Evolutionary conservation across 805 yeast species (phyloP).

Genomic region (Nakazawaea populi): DNA sequence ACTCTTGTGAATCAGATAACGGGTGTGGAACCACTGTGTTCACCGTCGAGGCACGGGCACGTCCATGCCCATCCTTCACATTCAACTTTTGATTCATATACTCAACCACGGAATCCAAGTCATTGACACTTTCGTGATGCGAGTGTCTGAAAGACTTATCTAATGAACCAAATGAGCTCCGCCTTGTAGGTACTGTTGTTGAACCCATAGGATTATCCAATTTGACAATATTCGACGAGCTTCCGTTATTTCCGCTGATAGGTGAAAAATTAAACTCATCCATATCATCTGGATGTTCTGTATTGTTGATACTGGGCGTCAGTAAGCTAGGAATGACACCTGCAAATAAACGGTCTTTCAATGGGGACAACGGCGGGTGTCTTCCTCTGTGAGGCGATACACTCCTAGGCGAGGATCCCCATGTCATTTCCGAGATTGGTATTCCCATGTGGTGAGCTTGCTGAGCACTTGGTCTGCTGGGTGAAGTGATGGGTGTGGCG

Average conservation of each 20-base stretch:
- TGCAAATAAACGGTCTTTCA: constrained; percentile 7
- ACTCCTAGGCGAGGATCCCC: constrained; percentile 9
- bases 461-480: constrained; percentile 6
- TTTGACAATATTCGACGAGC: constrained; percentile 1
- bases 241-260: constrained; percentile 8
- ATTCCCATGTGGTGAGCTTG: constrained; percentile 6
- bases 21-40: not conserved
- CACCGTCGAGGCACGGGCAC: constrained; percentile 5
- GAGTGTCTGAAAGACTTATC: not conserved
- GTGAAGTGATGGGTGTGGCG: constrained; percentile 1
- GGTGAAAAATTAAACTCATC: constrained; percentile 22
- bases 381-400: constrained; percentile 3
- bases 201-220: not conserved
- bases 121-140: not conserved
- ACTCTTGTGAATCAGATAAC: not conserved
- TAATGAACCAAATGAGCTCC: not conserved
- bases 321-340: not conserved
- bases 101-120: constrained; percentile 9
- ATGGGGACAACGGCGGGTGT: constrained; percentile 11
- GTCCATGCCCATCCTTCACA: not conserved
- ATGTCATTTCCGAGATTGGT: constrained; percentile 5
- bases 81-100: constrained; percentile 11
- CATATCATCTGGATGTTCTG: constrained; percentile 5
- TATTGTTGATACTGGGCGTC: not conserved
- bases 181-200: not conserved